Evolutionary conservation across 805 yeast species (phyloP), one percentile per base, ranked within the genome.

Genomic region (Wickerhamiella allomyrinae): DNA sequence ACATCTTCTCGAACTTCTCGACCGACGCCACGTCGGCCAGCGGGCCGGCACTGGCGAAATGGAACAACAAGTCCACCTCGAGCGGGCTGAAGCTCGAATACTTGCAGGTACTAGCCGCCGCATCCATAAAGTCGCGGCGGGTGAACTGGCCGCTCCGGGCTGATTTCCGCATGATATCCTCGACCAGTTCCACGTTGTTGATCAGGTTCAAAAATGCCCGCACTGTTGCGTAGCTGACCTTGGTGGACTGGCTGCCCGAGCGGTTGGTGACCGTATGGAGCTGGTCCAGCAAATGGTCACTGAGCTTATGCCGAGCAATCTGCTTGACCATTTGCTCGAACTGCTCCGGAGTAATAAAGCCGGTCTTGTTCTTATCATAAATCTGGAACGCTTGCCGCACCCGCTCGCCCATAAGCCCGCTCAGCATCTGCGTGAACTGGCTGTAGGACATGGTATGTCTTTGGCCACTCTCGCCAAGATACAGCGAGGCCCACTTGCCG

Each of bases 401-500:
- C n/a, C 70, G 66, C 50, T 66, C 70, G 24, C 70, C 70, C 34
- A 60, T 56, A 27, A 66, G 54, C n/a, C 69, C 70, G 35, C 60
- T 55, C 37, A 66, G 57, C 70, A 66, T 66, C 49, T 66, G 70
- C 29, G 64, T 60, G 52, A 66, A 66, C 61, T 62, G 65, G 43
- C 50, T 49, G 52, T 66, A 66, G 39, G 64, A 52, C 58, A 66
- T 49, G 29, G 56, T 45, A 43, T 65, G 69, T 20, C 69, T 59
- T 36, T 55, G 45, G 21, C 55, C 48, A 44, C 54, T 49, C 48
- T 54, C 60, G 13, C 70, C 70, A 31, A 61, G 52, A 49, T 66
- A 66, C 37, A 66, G 57, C 21, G 57, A 41, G 34, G 65, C 67
- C 70, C 70, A 66, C 14, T 48, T 49, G 27, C 61, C 53, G 52